phyloP scores from a whole-genome alignment of 1,284 basidiomycete species.

The Rhizoctonia solani region DNA sequence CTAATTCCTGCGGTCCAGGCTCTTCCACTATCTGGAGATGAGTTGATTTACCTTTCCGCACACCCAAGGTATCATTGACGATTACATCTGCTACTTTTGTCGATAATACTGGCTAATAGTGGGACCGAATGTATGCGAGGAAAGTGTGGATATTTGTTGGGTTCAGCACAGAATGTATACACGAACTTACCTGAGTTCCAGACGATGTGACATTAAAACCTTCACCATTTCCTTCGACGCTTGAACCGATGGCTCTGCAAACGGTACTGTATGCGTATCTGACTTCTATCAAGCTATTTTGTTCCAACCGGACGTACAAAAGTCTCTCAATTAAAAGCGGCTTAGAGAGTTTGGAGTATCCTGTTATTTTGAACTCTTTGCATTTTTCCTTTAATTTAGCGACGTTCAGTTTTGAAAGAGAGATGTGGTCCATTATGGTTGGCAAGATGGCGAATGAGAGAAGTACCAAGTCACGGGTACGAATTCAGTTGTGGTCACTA shows the following conservation, averaged over 20 bases:
- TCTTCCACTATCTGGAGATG: not conserved
- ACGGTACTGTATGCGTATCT: too few species aligned
- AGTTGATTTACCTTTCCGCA: too few species aligned
- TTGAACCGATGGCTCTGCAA: too few species aligned
- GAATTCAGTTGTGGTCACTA: not conserved
- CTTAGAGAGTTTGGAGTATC: slow-evolving; percentile 21
- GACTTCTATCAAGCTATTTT: too few species aligned
- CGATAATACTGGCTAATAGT: not conserved
- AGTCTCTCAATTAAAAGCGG: slow-evolving; percentile 2
- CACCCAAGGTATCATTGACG: too few species aligned
- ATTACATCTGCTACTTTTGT: not conserved
- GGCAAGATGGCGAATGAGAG: not conserved
- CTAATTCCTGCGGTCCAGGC: not conserved
- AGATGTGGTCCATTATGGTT: not conserved
- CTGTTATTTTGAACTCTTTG: slow-evolving; percentile 17
- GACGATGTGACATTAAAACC: too few species aligned
- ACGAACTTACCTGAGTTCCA: too few species aligned
- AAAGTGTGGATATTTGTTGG: too few species aligned
- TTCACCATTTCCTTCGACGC: too few species aligned
- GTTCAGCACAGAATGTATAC: too few species aligned
- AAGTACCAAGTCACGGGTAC: not conserved
- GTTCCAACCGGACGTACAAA: too few species aligned
- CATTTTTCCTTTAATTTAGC: slow-evolving; percentile 17
- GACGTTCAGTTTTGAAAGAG: slow-evolving; percentile 2
- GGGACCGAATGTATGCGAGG: slow-evolving; percentile 7